Evolutionary conservation across 257 asterid species (phyloP).

Genomic region (Fraxinus quadrangulata): DNA sequence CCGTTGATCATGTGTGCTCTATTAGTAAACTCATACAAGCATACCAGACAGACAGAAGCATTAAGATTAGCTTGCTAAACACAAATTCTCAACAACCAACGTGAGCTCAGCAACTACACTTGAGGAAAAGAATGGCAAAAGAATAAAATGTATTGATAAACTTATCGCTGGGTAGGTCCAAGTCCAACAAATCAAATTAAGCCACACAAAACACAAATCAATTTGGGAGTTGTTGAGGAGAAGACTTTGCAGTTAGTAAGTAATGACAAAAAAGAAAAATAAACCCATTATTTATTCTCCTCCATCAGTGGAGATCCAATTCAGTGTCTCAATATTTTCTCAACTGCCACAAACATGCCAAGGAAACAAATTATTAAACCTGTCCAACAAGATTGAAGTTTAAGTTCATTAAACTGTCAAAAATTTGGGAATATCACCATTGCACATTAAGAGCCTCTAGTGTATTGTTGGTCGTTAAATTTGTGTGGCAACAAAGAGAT

Average conservation of each 20-base stretch:
- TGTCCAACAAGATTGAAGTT: background rate
- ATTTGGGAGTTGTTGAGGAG: background rate
- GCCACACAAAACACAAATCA: background rate
- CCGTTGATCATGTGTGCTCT: background rate
- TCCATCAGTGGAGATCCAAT: background rate
- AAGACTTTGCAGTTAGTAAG: background rate
- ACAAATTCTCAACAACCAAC: background rate
- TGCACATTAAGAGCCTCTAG: background rate
- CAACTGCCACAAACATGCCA: constrained; percentile 3
- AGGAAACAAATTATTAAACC: background rate
- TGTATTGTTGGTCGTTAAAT: constrained; percentile 17
- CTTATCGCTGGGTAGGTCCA: background rate
- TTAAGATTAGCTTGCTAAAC: background rate
- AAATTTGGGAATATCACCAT: background rate
- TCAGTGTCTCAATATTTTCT: background rate
- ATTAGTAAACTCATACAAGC: background rate
- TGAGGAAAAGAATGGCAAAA: background rate
- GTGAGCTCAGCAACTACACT: background rate
- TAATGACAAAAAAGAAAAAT: background rate
- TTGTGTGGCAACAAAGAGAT: constrained; percentile 3
- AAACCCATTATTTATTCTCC: background rate
- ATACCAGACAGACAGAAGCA: background rate
- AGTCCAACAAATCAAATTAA: background rate
- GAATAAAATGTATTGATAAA: background rate
- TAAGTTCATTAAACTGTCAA: background rate